Evolutionary conservation across 1,284 basidiomycete species (phyloP).

Genomic region (Porogramme epimiltina): DNA sequence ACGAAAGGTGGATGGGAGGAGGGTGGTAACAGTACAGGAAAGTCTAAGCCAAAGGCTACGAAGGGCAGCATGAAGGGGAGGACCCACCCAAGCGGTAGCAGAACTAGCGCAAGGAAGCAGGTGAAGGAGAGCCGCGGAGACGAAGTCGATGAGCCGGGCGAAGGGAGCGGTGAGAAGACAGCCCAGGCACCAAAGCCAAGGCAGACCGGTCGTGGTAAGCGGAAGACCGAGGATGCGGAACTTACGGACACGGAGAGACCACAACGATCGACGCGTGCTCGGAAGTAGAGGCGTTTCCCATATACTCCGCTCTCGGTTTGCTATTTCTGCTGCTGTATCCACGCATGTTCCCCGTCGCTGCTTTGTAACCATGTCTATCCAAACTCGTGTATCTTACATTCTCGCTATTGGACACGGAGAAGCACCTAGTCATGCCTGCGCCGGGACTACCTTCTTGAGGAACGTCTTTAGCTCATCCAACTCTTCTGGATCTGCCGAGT

Average conservation of each 20-base stretch:
- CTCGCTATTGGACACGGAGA: background rate
- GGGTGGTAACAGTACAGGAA: background rate
- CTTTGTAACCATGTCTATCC: too few relatives aligned
- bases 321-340: too few relatives aligned
- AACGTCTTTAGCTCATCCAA: slow-evolving; percentile 65
- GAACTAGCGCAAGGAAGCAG: background rate
- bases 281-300: slow-evolving; percentile 16
- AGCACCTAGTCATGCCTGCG: slow-evolving; percentile 6
- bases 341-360: too few relatives aligned
- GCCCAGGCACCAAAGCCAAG: background rate
- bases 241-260: slow-evolving; percentile 2
- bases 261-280: slow-evolving; percentile 21
- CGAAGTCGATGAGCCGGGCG: slow-evolving; percentile 3
- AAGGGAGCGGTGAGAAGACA: background rate
- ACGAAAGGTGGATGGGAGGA: slow-evolving; percentile 74
- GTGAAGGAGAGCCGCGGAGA: slow-evolving; percentile 5
- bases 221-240: slow-evolving; percentile 18
- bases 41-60: slow-evolving; percentile 9
- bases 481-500: slow-evolving; percentile 64
- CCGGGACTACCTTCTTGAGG: slow-evolving; percentile 48
- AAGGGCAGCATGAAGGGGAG: background rate
- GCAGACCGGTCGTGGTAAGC: slow-evolving; percentile 15
- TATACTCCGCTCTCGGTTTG: too few relatives aligned
- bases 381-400: slow-evolving; percentile 16
- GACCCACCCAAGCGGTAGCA: background rate